These are phyloP conservation scores for Rhizopogon vinicolor DNA, from an alignment of 768 basidiomycete genomes.

Conservation along the genomic window DNA sequence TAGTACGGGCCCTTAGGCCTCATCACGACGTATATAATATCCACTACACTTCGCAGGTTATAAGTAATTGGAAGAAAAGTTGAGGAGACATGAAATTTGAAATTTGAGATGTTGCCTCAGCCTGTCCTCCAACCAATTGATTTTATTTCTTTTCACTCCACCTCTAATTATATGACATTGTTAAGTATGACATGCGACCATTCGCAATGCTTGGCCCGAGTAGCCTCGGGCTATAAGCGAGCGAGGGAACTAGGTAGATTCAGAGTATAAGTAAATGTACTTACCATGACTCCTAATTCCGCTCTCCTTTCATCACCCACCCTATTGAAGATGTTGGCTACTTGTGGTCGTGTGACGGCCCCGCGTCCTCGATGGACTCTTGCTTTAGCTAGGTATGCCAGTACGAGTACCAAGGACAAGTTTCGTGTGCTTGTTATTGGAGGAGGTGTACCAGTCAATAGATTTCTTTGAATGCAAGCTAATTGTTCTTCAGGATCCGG, in stretches of 20 bases:
- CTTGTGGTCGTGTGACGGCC: constrained; percentile 5
- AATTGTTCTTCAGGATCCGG: constrained; percentile 54
- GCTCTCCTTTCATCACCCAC: not conserved
- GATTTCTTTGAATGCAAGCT: not conserved
- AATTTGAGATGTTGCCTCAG: too few species aligned
- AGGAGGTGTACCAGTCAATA: constrained; percentile 50
- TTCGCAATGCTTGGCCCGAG: too few species aligned
- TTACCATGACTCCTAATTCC: not conserved
- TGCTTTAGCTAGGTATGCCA: constrained; percentile 16
- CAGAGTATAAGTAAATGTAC: not conserved
- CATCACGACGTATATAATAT: too few species aligned
- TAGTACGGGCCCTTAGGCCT: too few species aligned
- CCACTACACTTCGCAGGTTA: too few species aligned
- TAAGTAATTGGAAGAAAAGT: too few species aligned
- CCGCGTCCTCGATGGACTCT: constrained; percentile 4
- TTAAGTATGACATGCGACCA: too few species aligned
- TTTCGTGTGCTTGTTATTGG: constrained; percentile 87
- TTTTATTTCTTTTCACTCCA: too few species aligned
- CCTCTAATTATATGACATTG: too few species aligned
- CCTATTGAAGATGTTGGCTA: constrained; percentile 6
- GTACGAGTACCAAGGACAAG: constrained; percentile 38
- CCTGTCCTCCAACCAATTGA: too few species aligned
- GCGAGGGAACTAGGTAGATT: not conserved
- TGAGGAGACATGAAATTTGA: too few species aligned
- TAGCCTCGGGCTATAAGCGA: too few species aligned